A percentile compares a stretch with the other conserved stretches of the same genome.
phyloP scores from a whole-genome alignment of 805 yeast genomes.

The Ogataea saltuana region DNA sequence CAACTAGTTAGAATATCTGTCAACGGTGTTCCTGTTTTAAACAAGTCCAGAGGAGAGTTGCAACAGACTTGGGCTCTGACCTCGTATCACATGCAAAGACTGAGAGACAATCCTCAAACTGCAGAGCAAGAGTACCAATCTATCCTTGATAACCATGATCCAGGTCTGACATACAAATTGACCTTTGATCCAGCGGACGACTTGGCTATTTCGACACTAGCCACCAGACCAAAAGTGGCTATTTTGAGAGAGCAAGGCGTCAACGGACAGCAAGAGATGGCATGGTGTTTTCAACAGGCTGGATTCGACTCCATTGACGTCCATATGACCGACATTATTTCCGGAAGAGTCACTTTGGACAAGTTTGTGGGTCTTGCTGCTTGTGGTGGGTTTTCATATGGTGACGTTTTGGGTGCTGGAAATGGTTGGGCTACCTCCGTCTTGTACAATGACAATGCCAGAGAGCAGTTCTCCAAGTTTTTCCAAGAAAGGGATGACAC shows the following conservation, averaged over 20 bases:
- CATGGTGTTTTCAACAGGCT: constrained; percentile 92
- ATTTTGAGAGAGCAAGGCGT: constrained; percentile 98
- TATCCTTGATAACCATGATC: constrained; percentile 78
- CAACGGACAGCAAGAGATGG: constrained; percentile 98
- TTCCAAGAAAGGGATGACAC: constrained; percentile 88
- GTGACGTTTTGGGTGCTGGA: constrained; percentile 98
- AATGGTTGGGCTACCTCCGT: constrained; percentile 99
- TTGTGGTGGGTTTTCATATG: constrained; percentile 98
- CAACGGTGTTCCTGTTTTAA: constrained; percentile 49
- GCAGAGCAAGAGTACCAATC: constrained; percentile 83
- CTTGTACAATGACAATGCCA: constrained; percentile 73
- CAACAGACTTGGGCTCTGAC: constrained; percentile 87
- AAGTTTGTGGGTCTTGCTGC: constrained; percentile 94
- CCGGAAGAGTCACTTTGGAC: constrained; percentile 68
- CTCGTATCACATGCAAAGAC: constrained; percentile 83
- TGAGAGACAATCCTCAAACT: constrained; percentile 91
- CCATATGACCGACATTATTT: constrained; percentile 90
- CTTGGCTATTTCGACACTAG: constrained; percentile 39
- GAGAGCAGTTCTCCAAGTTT: constrained; percentile 73
- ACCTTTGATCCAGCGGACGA: constrained; percentile 63
- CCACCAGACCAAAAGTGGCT: constrained; percentile 81
- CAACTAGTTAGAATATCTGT: constrained; percentile 47
- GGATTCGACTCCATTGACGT: constrained; percentile 95
- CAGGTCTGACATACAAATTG: constrained; percentile 83
- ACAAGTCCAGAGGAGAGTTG: constrained; percentile 62